Percentiles rank a stretch among this genome's conserved stretches.
These are phyloP conservation scores for Cladosporium halotolerans DNA, from an alignment of 2,329 filamentous ascomycete genomes.

Conservation along the genomic window DNA sequence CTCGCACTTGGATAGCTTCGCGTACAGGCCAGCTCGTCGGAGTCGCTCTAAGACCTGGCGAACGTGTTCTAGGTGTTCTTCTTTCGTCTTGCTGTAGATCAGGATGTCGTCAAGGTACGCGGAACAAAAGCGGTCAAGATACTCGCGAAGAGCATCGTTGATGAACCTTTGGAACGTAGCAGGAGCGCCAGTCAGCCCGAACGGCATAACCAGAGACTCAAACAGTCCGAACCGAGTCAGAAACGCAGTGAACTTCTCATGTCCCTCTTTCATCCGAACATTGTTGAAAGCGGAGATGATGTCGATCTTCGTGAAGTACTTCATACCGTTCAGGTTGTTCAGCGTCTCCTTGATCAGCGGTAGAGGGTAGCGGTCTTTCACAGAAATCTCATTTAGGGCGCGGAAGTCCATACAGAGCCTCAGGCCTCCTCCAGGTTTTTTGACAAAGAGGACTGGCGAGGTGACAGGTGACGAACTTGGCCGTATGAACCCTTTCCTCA, in stretches of 20 bases:
- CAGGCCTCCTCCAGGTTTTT: not conserved
- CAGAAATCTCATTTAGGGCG: conserved; percentile 30
- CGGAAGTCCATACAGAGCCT: conserved; percentile 26
- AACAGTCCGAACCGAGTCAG: conserved; percentile 28
- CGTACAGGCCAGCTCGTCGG: conserved; percentile 4
- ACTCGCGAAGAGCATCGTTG: conserved; percentile 20
- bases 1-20: conserved; percentile 21
- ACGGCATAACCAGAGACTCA: conserved; percentile 31
- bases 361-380: conserved; percentile 31
- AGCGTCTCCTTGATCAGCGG: conserved; percentile 30
- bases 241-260: conserved; percentile 34
- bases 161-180: conserved; percentile 13
- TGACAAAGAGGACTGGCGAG: not conserved
- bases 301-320: conserved; percentile 31
- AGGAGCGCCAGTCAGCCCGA: conserved; percentile 14
- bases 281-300: conserved; percentile 29
- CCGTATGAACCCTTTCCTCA: not conserved
- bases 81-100: conserved; percentile 16
- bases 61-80: conserved; percentile 7
- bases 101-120: conserved; percentile 24
- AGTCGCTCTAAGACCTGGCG: conserved; percentile 1
- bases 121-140: conserved; percentile 20
- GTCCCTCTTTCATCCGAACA: conserved; percentile 27
- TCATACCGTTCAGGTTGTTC: conserved; percentile 18
- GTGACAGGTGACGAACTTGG: not conserved